phyloP scores from a whole-genome alignment of 1,139 yeast species.

The Blastobotrys raffinosifermentans region DNA sequence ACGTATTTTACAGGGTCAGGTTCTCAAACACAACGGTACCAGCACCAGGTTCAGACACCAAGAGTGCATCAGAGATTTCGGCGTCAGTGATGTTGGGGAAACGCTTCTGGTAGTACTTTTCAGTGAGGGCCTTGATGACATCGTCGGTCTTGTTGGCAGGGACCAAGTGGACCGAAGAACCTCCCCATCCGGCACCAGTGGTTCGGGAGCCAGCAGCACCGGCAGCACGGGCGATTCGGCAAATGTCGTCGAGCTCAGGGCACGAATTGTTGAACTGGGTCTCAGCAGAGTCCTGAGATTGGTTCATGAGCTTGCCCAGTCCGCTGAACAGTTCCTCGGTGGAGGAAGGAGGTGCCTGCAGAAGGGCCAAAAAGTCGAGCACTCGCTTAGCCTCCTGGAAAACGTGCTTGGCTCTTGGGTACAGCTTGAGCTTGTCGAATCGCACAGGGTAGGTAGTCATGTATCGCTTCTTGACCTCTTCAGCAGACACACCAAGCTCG shows the following conservation, averaged over 20 bases:
- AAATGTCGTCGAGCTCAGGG: slow-evolving; percentile 47
- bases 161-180: slow-evolving; percentile 62
- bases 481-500: slow-evolving; percentile 39
- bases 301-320: slow-evolving; percentile 55
- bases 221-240: slow-evolving; percentile 46
- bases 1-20: slow-evolving; percentile 18
- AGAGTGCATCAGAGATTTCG: slow-evolving; percentile 48
- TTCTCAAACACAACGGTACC: slow-evolving; percentile 46
- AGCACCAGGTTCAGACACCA: slow-evolving; percentile 52
- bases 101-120: slow-evolving; percentile 45
- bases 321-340: slow-evolving; percentile 15
- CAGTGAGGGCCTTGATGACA: slow-evolving; percentile 44
- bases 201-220: slow-evolving; percentile 66
- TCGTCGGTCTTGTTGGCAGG: slow-evolving; percentile 41
- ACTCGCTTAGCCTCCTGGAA: slow-evolving; percentile 60
- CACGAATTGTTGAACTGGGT: slow-evolving; percentile 51
- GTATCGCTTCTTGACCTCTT: slow-evolving; percentile 43
- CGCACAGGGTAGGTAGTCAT: slow-evolving; percentile 53
- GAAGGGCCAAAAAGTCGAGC: slow-evolving; percentile 43
- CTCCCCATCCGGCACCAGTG: slow-evolving; percentile 84
- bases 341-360: slow-evolving; percentile 24
- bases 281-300: slow-evolving; percentile 51
- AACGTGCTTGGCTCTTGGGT: slow-evolving; percentile 58
- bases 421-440: slow-evolving; percentile 49
- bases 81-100: slow-evolving; percentile 44